A percentile compares a stretch with the other conserved stretches of the same genome.
phyloP scores from a whole-genome alignment of 805 yeast species.

The Suhomyces sp. region DNA sequence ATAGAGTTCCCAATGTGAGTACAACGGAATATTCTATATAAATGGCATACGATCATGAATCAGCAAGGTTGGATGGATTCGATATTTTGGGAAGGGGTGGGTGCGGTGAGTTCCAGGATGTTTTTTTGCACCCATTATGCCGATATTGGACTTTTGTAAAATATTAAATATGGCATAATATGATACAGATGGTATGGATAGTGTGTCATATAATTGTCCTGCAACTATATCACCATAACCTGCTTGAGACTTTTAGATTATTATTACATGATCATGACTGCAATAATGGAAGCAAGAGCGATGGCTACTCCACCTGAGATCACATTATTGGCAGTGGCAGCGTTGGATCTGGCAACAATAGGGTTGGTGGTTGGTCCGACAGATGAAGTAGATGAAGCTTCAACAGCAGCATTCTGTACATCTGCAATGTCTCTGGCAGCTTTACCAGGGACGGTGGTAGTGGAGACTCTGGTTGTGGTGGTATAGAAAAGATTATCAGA shows the following conservation, averaged over 20 bases:
- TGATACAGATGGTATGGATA: too few relatives aligned
- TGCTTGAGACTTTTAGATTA: constrained; percentile 1
- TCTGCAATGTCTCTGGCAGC: too few relatives aligned
- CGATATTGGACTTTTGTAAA: too few relatives aligned
- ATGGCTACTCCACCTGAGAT: constrained; percentile 9
- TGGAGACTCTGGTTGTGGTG: constrained; percentile 2
- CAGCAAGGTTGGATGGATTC: too few relatives aligned
- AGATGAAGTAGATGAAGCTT: too few relatives aligned
- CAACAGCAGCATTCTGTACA: background rate
- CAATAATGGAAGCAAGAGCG: constrained; percentile 10
- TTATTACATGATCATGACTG: constrained; percentile 15
- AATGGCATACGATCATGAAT: too few relatives aligned
- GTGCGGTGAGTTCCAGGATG: too few relatives aligned
- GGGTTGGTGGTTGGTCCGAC: constrained; percentile 7
- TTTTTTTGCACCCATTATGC: too few relatives aligned
- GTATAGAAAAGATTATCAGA: background rate
- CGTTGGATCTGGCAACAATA: constrained; percentile 5
- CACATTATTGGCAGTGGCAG: constrained; percentile 5
- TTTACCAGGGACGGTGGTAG: constrained; percentile 1
- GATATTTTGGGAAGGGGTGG: too few relatives aligned
- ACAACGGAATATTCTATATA: too few relatives aligned
- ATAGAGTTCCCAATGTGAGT: too few relatives aligned
- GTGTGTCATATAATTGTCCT: constrained; percentile 13
- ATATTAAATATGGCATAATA: too few relatives aligned
- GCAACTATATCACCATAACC: constrained; percentile 13